These are phyloP conservation scores for Mycena epipterygia DNA, from an alignment of 768 basidiomycete species.

Conservation along the genomic window DNA sequence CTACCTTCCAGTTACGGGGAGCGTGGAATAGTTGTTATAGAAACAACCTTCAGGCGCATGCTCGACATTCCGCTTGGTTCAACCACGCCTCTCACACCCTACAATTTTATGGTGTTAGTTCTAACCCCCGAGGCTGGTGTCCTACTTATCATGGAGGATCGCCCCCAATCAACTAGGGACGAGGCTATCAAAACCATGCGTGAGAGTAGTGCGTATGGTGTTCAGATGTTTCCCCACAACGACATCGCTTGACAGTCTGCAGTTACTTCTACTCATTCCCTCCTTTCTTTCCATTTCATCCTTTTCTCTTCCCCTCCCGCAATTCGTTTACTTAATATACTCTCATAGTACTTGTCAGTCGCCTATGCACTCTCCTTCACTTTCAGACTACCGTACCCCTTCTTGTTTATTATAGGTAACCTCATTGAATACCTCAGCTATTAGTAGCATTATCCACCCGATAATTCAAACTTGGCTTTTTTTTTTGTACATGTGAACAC, in stretches of 20 bases:
- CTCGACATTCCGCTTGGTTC: neutral
- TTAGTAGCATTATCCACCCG: too few relatives aligned
- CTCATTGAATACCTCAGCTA: too few relatives aligned
- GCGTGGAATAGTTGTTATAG: neutral
- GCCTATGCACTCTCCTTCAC: too few relatives aligned
- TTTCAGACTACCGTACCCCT: too few relatives aligned
- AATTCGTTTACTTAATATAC: too few relatives aligned
- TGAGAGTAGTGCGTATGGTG: neutral
- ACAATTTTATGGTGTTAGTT: neutral
- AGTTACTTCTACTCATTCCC: too few relatives aligned
- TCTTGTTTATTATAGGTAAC: too few relatives aligned
- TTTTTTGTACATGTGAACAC: too few relatives aligned
- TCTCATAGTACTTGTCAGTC: too few relatives aligned
- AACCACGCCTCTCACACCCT: neutral
- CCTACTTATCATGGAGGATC: neutral
- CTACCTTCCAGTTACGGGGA: constrained; percentile 3
- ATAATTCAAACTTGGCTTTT: too few relatives aligned
- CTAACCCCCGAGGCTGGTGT: neutral
- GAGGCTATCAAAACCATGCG: neutral
- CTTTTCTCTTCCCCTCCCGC: neutral
- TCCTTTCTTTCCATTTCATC: neutral
- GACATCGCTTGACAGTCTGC: too few relatives aligned
- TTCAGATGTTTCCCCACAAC: neutral
- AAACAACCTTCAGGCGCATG: neutral
- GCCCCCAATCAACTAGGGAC: neutral